Evolutionary conservation across 73 alveolate species (phyloP).

Genomic region (Paraurostyla sp.): DNA sequence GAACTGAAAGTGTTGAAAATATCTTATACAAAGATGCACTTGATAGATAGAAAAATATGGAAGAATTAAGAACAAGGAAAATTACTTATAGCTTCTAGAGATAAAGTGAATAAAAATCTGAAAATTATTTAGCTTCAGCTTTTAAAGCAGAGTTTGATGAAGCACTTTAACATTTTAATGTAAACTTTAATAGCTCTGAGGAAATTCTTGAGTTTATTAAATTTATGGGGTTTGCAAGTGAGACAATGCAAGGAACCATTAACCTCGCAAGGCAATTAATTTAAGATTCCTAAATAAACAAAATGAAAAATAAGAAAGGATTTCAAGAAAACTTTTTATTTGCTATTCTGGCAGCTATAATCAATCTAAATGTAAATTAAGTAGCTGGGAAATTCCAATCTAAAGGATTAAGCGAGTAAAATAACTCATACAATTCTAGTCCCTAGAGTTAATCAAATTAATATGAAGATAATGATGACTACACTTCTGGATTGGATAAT

Average conservation of each 20-base stretch:
- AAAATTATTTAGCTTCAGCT: not conserved
- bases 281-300: not conserved
- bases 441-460: too few species aligned
- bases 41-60: not conserved
- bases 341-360: too few species aligned
- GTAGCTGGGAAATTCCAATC: too few species aligned
- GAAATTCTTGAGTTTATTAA: not conserved
- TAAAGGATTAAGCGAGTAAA: too few species aligned
- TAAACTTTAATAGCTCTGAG: not conserved
- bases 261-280: not conserved
- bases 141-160: not conserved
- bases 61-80: not conserved
- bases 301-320: not conserved
- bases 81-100: not conserved
- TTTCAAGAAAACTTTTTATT: too few species aligned
- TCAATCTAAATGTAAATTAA: too few species aligned
- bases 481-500: too few species aligned
- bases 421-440: too few species aligned
- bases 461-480: too few species aligned
- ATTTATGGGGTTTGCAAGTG: not conserved
- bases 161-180: not conserved
- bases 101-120: not conserved
- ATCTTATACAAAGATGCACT: conserved; percentile 34
- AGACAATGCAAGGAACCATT: not conserved
- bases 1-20: conserved; percentile 45